Evolutionary conservation across 148 eudicot species (phyloP), one percentile per base, ranked within the genome.

Genomic region (Vaccinium corymbosum): DNA sequence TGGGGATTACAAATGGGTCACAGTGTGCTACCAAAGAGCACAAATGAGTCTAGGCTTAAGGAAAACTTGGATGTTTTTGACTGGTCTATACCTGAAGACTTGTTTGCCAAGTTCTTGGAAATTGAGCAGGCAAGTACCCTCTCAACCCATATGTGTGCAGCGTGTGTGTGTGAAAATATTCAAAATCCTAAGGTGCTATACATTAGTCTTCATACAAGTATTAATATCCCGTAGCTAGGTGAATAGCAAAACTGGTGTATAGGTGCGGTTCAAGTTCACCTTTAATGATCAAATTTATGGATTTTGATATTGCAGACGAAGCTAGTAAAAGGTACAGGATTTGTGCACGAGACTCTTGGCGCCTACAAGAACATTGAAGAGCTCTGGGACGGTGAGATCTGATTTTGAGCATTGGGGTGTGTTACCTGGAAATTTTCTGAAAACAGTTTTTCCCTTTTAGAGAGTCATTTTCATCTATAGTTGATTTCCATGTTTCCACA

Each of bases 1-100:
- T 95, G 97, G 97, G 97, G 95, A 13, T 50, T 95, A 46, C 97
- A 95, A 84, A 94, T 88, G 87, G 97, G 97, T 75, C 97, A 95
- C 73, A 90, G 95, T 77, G 90, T 95, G 57, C 94, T 93, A 68
- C 97, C 98, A 4, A 95, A 95, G 88, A 92, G 94, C 84, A 89
- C 91, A 32, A 89, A 55, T 16, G 94, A 94, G 83, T 74, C 91
- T 0, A 85, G 98, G 88, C 89, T 94, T 57, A 94, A 90, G 56
- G 94, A 92, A 82, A 95, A 95, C 82, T 85, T 91, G 50, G 90
- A 89, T 77, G 76, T 93, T 38, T 92, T 90, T 72, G 85, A 85
- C 78, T 94, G 94, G 95, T 89, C 91, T 49, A 94, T 95, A 49
- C 96, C 96, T 51, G 87, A 92, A 20, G 95, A 93, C 52, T 85